Conservation (phyloP, 129 eudicot species). For the Flaveria sonorensis region DNA sequence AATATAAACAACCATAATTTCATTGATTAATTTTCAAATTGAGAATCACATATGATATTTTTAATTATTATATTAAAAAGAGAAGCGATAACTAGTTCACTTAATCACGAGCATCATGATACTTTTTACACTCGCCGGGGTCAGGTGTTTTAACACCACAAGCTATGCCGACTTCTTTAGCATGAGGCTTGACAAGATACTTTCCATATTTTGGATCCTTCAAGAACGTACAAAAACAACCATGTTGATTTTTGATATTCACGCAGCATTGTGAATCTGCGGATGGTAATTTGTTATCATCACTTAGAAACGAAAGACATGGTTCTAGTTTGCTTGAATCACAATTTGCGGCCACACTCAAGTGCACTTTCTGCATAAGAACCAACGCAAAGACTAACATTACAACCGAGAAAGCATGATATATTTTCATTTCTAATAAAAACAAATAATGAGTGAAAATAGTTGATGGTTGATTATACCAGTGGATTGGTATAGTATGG, state of each 20-base stretch:
- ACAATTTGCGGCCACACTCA: too few relatives aligned
- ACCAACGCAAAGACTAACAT: too few relatives aligned
- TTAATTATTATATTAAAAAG: neutral
- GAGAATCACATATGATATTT: neutral
- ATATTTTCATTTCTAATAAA: too few relatives aligned
- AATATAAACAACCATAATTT: neutral
- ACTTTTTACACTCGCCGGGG: neutral
- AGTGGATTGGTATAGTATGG: too few relatives aligned
- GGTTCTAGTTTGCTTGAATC: too few relatives aligned
- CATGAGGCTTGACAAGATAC: neutral
- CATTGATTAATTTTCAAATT: neutral
- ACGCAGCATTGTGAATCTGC: too few relatives aligned
- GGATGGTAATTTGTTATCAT: too few relatives aligned
- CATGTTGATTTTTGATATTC: neutral
- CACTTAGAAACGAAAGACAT: too few relatives aligned
- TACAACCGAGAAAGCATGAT: too few relatives aligned
- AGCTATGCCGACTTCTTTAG: neutral
- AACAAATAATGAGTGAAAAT: too few relatives aligned
- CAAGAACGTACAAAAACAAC: slow-evolving; percentile 7
- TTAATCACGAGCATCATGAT: neutral
- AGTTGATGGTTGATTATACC: too few relatives aligned
- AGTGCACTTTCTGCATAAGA: too few relatives aligned
- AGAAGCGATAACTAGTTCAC: neutral
- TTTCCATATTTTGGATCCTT: neutral
- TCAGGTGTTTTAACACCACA: slow-evolving; percentile 8